Percentiles rank a stretch among this genome's conserved stretches.
Conservation (phyloP, 2,329 filamentous ascomycete genomes). For the Fusarium sp. region DNA sequence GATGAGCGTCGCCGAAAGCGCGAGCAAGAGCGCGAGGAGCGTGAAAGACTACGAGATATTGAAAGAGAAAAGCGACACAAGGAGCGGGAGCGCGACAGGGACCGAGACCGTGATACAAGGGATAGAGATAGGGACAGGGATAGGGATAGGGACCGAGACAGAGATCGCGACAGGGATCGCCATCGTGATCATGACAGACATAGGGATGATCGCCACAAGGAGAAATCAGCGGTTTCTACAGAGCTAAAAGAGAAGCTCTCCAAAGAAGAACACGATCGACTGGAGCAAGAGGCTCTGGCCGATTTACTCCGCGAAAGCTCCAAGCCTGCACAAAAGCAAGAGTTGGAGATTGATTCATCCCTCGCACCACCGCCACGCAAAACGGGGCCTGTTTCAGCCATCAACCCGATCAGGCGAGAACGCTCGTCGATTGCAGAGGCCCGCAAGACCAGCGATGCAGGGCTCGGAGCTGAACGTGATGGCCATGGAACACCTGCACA, state of each 20-base stretch:
- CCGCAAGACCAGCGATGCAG: conserved; percentile 50
- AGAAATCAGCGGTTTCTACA: conserved; percentile 53
- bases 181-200: conserved; percentile 43
- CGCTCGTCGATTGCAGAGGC: conserved; percentile 54
- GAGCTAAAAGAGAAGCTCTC: conserved; percentile 64
- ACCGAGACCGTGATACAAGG: background rate
- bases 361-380: conserved; percentile 65
- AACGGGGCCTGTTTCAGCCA: conserved; percentile 64
- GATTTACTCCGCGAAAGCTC: conserved; percentile 69
- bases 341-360: conserved; percentile 65
- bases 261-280: conserved; percentile 65
- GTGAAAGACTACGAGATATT: conserved; percentile 56
- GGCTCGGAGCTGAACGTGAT: conserved; percentile 49
- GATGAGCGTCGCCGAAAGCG: conserved; percentile 60
- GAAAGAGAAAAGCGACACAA: conserved; percentile 53
- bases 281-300: conserved; percentile 67
- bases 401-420: conserved; percentile 62
- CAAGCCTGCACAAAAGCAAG: conserved; percentile 57
- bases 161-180: conserved; percentile 42
- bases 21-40: conserved; percentile 65
- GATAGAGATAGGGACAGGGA: conserved; percentile 46
- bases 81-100: conserved; percentile 50
- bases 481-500: conserved; percentile 45
- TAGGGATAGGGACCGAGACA: conserved; percentile 44
- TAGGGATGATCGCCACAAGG: conserved; percentile 45